A percentile compares a stretch with the other conserved stretches of the same genome.
Conservation (phyloP, 768 basidiomycete genomes). For the Inosperma sp. region DNA sequence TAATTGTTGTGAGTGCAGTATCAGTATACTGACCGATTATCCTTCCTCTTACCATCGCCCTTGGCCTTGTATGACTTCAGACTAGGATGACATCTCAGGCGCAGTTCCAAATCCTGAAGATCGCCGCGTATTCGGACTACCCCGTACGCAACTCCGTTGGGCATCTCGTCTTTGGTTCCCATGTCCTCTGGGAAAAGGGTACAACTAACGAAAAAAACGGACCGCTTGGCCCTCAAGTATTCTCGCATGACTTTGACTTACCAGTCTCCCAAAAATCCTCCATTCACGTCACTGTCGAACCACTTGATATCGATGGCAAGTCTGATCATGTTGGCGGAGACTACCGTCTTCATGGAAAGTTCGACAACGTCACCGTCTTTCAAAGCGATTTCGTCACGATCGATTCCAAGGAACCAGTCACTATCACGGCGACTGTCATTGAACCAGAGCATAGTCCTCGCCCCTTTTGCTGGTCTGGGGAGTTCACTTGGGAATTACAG, state of each 20-base stretch:
- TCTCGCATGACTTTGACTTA: neutral
- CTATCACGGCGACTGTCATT: neutral
- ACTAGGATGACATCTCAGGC: neutral
- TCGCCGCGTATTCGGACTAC: neutral
- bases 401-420: neutral
- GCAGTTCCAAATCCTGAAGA: no score
- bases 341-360: neutral
- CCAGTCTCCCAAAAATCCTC: neutral
- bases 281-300: neutral
- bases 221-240: neutral
- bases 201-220: neutral
- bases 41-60: no score
- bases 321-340: neutral
- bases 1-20: no score
- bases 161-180: neutral
- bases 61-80: no score
- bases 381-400: neutral
- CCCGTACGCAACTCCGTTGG: no score
- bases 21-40: no score
- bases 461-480: neutral
- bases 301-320: neutral
- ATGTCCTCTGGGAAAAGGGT: neutral
- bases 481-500: neutral
- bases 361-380: neutral
- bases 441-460: neutral